phyloP scores from a whole-genome alignment of 129 eudicot genomes.

The Centaurea solstitialis region DNA sequence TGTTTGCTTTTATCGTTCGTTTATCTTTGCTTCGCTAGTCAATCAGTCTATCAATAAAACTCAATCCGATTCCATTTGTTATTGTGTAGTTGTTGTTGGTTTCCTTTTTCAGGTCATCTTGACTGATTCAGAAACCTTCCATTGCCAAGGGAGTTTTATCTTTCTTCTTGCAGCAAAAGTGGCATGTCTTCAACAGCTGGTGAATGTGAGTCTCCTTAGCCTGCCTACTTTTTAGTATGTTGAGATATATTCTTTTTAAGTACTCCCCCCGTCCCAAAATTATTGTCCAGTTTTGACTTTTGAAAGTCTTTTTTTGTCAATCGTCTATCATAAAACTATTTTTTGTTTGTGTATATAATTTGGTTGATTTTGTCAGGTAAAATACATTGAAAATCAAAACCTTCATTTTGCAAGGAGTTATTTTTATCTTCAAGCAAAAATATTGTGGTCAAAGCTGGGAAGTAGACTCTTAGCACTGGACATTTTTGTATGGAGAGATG shows the following conservation, averaged over 20 bases:
- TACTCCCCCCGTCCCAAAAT: too few species aligned
- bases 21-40: slow-evolving; percentile 37
- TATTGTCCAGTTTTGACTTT: too few species aligned
- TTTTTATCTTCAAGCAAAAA: too few species aligned
- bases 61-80: neutral
- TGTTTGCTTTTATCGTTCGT: slow-evolving; percentile 24
- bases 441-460: too few species aligned
- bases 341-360: too few species aligned
- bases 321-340: too few species aligned
- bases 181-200: neutral
- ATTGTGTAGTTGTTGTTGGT: slow-evolving; percentile 13
- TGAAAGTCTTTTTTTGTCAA: too few species aligned
- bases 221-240: neutral
- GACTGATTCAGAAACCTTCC: neutral
- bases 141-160: neutral
- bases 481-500: neutral
- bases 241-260: neutral
- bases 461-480: too few species aligned
- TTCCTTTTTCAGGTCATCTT: neutral
- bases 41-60: slow-evolving; percentile 37
- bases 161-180: neutral
- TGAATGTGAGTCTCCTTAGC: neutral
- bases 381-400: too few species aligned
- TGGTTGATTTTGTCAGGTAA: too few species aligned
- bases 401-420: too few species aligned